phyloP scores from a whole-genome alignment of 345 rosid genomes.

The Salix brachista region DNA sequence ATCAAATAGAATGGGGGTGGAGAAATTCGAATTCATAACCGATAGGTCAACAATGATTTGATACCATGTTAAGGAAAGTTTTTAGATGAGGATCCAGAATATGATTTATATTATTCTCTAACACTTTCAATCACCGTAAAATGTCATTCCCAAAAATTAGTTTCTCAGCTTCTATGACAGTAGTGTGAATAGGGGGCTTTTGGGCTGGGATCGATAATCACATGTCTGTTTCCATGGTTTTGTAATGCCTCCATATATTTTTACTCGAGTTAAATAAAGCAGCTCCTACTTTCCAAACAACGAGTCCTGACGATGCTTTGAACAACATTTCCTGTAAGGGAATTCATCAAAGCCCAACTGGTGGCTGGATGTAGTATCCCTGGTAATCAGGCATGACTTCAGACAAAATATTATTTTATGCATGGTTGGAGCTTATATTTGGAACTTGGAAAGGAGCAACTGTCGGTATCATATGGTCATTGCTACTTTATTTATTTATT shows the following conservation, averaged over 20 bases:
- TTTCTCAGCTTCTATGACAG: background rate
- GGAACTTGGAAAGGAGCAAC: background rate
- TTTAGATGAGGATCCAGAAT: rapidly evolving
- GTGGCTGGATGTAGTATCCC: background rate
- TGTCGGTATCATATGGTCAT: background rate
- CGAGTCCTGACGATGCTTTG: background rate
- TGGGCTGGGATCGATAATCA: background rate
- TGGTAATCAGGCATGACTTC: background rate
- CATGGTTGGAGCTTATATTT: background rate
- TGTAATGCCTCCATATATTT: background rate
- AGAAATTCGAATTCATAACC: too few relatives aligned
- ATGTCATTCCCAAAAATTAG: background rate
- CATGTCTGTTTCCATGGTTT: background rate
- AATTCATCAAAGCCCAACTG: background rate
- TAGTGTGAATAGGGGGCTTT: background rate
- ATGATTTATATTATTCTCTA: too few relatives aligned
- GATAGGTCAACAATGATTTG: too few relatives aligned
- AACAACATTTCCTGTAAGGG: background rate
- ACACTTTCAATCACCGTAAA: background rate
- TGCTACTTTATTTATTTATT: background rate
- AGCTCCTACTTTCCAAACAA: background rate
- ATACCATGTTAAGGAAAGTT: too few relatives aligned
- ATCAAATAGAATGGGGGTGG: too few relatives aligned
- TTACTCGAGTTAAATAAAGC: background rate
- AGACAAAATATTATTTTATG: background rate